Evolutionary conservation across 176 grass and related monocot genomes (phyloP).

Genomic region (Zea mays): Zm-B73-REFERENCE-NAM-5.0 NC_050100.1:44652001-44652500

Average conservation of each 20-base stretch:
- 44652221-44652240: background rate
- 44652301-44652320: background rate
- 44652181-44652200: conserved; percentile 71
- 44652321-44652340: background rate
- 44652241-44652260: background rate
- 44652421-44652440: conserved; percentile 91
- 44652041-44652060: conserved; percentile 24
- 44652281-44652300: background rate
- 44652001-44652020: conserved; percentile 2
- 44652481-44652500: conserved; percentile 96
- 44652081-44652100: conserved; percentile 98
- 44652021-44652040: conserved; percentile 2
- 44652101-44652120: conserved; percentile 94
- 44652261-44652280: background rate
- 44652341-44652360: conserved; percentile 18
- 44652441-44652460: conserved; percentile 76
- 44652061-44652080: conserved; percentile 57
- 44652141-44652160: conserved; percentile 94
- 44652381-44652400: conserved; percentile 89
- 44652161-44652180: conserved; percentile 86
- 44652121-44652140: conserved; percentile 90
- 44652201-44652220: conserved; percentile 17
- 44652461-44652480: conserved; percentile 91
- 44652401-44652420: conserved; percentile 82
- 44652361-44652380: conserved; percentile 74